These are phyloP conservation scores for Ceratobasidium theobromae DNA, from an alignment of 1,284 basidiomycete species.

Conservation along the genomic window DNA sequence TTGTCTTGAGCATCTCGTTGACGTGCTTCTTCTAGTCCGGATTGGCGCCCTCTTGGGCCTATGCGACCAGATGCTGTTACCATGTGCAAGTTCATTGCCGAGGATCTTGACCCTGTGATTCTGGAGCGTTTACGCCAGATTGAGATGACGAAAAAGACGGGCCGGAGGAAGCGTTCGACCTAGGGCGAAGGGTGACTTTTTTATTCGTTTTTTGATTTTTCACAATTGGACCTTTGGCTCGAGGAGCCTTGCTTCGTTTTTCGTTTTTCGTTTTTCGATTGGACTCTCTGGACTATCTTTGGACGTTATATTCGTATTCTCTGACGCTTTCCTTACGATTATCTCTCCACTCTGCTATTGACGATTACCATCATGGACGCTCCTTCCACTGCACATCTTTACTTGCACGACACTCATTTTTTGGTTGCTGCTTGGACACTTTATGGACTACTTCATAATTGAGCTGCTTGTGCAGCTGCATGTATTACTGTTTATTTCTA, in stretches of 20 bases:
- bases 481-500: constrained; percentile 25
- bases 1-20: background rate
- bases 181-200: background rate
- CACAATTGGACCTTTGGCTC: constrained; percentile 9
- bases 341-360: background rate
- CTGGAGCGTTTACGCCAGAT: constrained; percentile 27
- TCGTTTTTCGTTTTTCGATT: constrained; percentile 8
- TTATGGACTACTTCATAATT: constrained; percentile 15
- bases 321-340: constrained; percentile 14
- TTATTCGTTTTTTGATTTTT: constrained; percentile 6
- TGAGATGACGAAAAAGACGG: constrained; percentile 24
- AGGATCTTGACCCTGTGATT: constrained; percentile 24
- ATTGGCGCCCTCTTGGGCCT: constrained; percentile 22
- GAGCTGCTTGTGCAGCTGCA: background rate
- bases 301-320: background rate
- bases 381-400: constrained; percentile 28
- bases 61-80: constrained; percentile 20
- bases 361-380: constrained; percentile 10
- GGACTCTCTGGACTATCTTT: constrained; percentile 19
- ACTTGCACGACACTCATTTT: constrained; percentile 16
- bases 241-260: constrained; percentile 15
- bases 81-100: constrained; percentile 30
- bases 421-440: constrained; percentile 2
- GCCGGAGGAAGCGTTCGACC: constrained; percentile 14
- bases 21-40: background rate